Percentiles rank a stretch among this genome's conserved stretches.
phyloP scores from a whole-genome alignment of 371 early-diverging fungal genomes.

The Rhizomucor pusillus region DNA sequence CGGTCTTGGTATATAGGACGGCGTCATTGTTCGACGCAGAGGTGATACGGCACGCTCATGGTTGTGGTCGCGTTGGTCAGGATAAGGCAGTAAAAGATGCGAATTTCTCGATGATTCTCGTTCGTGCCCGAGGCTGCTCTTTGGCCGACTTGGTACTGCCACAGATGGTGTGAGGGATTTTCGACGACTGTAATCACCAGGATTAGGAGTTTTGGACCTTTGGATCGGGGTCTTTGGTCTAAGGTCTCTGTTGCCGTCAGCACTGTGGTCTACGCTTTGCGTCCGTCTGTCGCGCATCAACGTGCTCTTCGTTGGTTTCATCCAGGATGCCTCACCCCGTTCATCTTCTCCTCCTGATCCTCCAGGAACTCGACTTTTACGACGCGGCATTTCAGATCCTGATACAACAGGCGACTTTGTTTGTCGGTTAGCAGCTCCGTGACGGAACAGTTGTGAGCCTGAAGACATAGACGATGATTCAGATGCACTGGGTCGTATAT shows the following conservation, averaged over 20 bases:
- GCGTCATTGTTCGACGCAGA: constrained; percentile 28
- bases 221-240: constrained; percentile 9
- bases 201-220: constrained; percentile 13
- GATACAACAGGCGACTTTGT: constrained; percentile 10
- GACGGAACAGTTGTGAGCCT: background rate
- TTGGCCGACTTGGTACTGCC: constrained; percentile 17
- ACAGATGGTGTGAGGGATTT: constrained; percentile 8
- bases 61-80: constrained; percentile 5
- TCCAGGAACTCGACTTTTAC: constrained; percentile 6
- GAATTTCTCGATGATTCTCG: constrained; percentile 4
- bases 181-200: background rate
- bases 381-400: constrained; percentile 9
- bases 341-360: background rate
- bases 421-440: constrained; percentile 2
- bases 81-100: constrained; percentile 1
- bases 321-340: constrained; percentile 16
- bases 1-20: constrained; percentile 48
- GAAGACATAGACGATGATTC: constrained; percentile 12
- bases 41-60: constrained; percentile 22
- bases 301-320: constrained; percentile 35
- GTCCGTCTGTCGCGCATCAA: constrained; percentile 14
- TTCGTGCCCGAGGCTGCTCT: constrained; percentile 33
- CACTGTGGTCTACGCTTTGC: constrained; percentile 15
- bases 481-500: constrained; percentile 17
- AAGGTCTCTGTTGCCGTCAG: background rate